Evolutionary conservation across 176 grass and related monocot species (phyloP).

Genomic region (Oryza punctata): DNA sequence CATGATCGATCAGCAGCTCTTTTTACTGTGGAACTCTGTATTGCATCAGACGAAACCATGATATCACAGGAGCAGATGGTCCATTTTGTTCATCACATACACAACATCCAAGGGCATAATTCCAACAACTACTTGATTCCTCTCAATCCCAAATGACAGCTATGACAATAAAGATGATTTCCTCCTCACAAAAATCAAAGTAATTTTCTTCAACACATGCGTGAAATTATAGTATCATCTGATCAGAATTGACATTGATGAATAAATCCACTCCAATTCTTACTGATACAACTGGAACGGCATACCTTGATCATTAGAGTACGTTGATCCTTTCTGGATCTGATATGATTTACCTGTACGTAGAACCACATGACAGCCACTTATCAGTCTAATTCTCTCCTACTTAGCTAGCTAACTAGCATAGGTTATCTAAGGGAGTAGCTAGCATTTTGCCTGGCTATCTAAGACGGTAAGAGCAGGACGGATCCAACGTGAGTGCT

Average conservation of each 20-base stretch:
- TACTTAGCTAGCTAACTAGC: neutral
- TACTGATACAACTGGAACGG: too few species aligned
- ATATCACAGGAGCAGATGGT: neutral
- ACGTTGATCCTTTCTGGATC: neutral
- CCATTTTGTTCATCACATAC: neutral
- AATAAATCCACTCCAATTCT: too few species aligned
- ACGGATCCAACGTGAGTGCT: too few species aligned
- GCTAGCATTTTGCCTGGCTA: neutral
- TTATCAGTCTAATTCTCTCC: neutral
- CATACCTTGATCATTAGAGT: neutral
- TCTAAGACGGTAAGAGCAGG: neutral
- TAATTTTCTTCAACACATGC: neutral
- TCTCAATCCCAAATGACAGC: neutral
- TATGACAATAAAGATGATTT: neutral
- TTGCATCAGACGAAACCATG: neutral
- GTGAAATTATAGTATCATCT: neutral
- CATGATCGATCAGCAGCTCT: neutral
- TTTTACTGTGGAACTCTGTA: neutral
- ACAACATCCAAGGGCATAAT: neutral
- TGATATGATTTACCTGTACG: neutral
- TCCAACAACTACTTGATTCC: neutral
- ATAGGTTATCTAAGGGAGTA: neutral
- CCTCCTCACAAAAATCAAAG: neutral
- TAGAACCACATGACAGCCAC: neutral
- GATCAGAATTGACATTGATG: neutral